Evolutionary conservation across 192 early-diverging fungal genomes (phyloP).

Genomic region (Cladochytrium replicatum): DNA sequence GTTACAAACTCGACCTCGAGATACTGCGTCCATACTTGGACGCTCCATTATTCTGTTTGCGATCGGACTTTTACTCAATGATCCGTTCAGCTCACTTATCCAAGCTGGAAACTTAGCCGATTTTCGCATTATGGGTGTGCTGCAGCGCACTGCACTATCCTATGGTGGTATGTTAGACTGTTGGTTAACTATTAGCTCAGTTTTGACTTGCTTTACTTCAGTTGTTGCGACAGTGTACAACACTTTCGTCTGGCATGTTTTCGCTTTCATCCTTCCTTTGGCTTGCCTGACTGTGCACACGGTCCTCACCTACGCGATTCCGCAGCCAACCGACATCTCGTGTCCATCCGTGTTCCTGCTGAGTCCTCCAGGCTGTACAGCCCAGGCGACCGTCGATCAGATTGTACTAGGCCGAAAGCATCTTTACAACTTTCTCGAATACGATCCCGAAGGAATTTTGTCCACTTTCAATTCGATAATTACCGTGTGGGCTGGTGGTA

Average conservation of each 20-base stretch:
- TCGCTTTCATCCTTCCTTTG: slow-evolving; percentile 6
- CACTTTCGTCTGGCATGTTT: background rate
- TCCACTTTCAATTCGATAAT: slow-evolving; percentile 34
- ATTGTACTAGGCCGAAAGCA: slow-evolving; percentile 14
- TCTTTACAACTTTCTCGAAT: slow-evolving; percentile 15
- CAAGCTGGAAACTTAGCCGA: background rate
- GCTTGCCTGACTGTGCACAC: slow-evolving; percentile 15
- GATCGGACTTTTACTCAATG: slow-evolving; percentile 24
- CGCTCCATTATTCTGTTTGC: slow-evolving; percentile 19
- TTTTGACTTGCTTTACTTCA: background rate
- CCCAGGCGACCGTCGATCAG: slow-evolving; percentile 32
- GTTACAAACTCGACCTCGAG: slow-evolving; percentile 7
- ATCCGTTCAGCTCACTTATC: slow-evolving; percentile 13
- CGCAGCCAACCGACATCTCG: slow-evolving; percentile 15
- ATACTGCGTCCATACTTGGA: slow-evolving; percentile 7
- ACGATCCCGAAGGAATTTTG: slow-evolving; percentile 40
- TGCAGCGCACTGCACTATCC: slow-evolving; percentile 36
- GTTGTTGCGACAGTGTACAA: background rate
- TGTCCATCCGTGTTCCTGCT: slow-evolving; percentile 5
- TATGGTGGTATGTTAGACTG: slow-evolving; percentile 8
- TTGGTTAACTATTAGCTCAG: background rate
- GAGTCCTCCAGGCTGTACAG: slow-evolving; percentile 31
- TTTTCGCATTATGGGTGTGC: slow-evolving; percentile 25
- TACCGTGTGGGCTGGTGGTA: slow-evolving; percentile 32
- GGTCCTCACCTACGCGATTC: slow-evolving; percentile 12